A percentile compares a stretch with the other conserved stretches of the same genome.
Conservation (phyloP, 495 filamentous ascomycete species). For the Daldinia concentrica region DNA sequence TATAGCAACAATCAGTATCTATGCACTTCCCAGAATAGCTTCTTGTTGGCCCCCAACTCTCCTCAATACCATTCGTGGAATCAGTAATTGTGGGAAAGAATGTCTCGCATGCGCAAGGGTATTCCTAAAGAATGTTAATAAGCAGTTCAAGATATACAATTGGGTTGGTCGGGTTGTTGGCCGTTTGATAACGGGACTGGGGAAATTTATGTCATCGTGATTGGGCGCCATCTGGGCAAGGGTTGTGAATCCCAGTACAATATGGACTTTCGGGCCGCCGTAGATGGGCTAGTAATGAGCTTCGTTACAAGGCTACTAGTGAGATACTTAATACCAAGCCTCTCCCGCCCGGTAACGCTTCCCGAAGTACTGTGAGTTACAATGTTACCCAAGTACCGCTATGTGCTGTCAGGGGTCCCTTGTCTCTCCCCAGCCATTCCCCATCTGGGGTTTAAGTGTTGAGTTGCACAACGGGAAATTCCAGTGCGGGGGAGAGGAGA, state of each 20-base stretch:
- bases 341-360: slow-evolving; percentile 38
- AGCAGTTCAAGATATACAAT: slow-evolving; percentile 15
- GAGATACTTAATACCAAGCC: slow-evolving; percentile 13
- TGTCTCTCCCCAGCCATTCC: slow-evolving; percentile 31
- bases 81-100: background rate
- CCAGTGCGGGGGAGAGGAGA: slow-evolving; percentile 34
- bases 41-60: slow-evolving; percentile 6
- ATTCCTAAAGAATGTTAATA: slow-evolving; percentile 24
- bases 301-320: slow-evolving; percentile 1
- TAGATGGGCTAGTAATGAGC: slow-evolving; percentile 16
- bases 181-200: slow-evolving; percentile 34
- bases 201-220: slow-evolving; percentile 23
- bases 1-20: background rate
- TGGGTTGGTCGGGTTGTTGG: slow-evolving; percentile 33
- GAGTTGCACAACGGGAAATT: slow-evolving; percentile 19
- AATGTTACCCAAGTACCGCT: slow-evolving; percentile 41
- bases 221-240: slow-evolving; percentile 29
- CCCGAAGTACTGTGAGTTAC: slow-evolving; percentile 39
- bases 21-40: slow-evolving; percentile 13
- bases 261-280: slow-evolving; percentile 48
- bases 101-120: slow-evolving; percentile 45
- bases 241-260: slow-evolving; percentile 38
- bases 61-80: slow-evolving; percentile 20
- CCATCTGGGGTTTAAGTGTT: slow-evolving; percentile 21
- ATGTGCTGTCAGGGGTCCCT: slow-evolving; percentile 7